These are phyloP conservation scores for Saccharum officinarum DNA, from an alignment of 176 grass and related monocot species.

Conservation along the genomic window DNA sequence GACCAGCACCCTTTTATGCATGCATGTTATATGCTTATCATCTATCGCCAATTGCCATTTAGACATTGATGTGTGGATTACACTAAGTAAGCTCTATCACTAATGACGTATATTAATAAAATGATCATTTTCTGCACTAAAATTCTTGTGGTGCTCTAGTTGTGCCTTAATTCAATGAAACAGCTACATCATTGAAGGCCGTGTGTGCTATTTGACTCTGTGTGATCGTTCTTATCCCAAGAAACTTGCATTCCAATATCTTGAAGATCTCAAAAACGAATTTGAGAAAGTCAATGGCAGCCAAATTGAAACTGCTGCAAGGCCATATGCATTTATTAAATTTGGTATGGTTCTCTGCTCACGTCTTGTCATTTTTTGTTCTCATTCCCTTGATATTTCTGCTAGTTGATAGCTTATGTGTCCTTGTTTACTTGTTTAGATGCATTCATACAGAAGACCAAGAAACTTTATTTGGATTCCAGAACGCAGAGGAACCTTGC, in stretches of 20 bases:
- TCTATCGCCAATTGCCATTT: background rate
- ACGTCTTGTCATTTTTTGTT: constrained; percentile 21
- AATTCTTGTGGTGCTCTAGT: constrained; percentile 7
- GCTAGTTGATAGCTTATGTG: constrained; percentile 11
- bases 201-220: constrained; percentile 91
- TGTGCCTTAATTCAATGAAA: constrained; percentile 39
- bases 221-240: constrained; percentile 96
- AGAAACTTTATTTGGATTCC: constrained; percentile 90
- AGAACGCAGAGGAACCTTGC: constrained; percentile 92
- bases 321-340: constrained; percentile 96
- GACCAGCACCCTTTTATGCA: background rate
- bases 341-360: constrained; percentile 60
- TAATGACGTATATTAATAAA: background rate
- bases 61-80: background rate
- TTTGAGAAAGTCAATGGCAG: constrained; percentile 84
- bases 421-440: constrained; percentile 50
- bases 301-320: constrained; percentile 92
- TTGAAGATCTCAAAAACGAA: constrained; percentile 94
- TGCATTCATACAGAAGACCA: constrained; percentile 95
- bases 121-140: background rate
- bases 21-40: background rate
- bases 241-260: constrained; percentile 93
- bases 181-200: constrained; percentile 89
- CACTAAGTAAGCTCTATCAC: background rate
- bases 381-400: constrained; percentile 13